These are phyloP conservation scores for Letharia columbiana DNA, from an alignment of 495 filamentous ascomycete genomes.

Conservation along the genomic window DNA sequence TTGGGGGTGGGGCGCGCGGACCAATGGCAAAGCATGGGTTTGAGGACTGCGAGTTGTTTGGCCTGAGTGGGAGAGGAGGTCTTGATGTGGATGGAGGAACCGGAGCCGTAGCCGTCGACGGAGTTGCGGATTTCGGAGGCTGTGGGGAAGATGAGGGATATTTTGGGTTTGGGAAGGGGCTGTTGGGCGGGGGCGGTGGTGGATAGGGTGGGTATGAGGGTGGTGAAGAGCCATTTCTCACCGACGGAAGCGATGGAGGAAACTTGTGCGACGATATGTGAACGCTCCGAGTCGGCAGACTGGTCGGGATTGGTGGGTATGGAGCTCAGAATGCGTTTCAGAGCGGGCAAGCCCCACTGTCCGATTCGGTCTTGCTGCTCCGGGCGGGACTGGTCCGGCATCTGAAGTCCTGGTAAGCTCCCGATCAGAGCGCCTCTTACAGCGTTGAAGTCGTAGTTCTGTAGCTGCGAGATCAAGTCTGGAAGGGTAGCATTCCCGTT, in stretches of 20 bases:
- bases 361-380: slow-evolving; percentile 32
- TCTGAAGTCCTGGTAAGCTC: slow-evolving; percentile 63
- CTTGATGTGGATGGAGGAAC: slow-evolving; percentile 76
- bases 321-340: slow-evolving; percentile 50
- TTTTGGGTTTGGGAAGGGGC: slow-evolving; percentile 30
- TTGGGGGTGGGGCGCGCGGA: slow-evolving; percentile 28
- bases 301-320: slow-evolving; percentile 37
- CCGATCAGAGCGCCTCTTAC: slow-evolving; percentile 68
- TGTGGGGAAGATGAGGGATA: slow-evolving; percentile 72
- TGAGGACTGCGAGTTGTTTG: slow-evolving; percentile 68
- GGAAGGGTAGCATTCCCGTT: slow-evolving; percentile 53
- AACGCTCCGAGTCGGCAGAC: slow-evolving; percentile 7
- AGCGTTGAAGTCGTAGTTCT: slow-evolving; percentile 58
- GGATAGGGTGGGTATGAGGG: slow-evolving; percentile 52
- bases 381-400: slow-evolving; percentile 31
- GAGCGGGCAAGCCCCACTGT: slow-evolving; percentile 64
- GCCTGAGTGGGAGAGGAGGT: slow-evolving; percentile 56
- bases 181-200: slow-evolving; percentile 20
- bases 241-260: slow-evolving; percentile 82
- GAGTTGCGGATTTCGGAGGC: slow-evolving; percentile 67
- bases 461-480: slow-evolving; percentile 47
- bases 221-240: slow-evolving; percentile 63
- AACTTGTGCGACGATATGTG: slow-evolving; percentile 60
- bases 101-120: slow-evolving; percentile 69
- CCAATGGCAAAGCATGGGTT: slow-evolving; percentile 66